These are phyloP conservation scores for Lineolata rhizophorae DNA, from an alignment of 495 filamentous ascomycete genomes.

Conservation along the genomic window DNA sequence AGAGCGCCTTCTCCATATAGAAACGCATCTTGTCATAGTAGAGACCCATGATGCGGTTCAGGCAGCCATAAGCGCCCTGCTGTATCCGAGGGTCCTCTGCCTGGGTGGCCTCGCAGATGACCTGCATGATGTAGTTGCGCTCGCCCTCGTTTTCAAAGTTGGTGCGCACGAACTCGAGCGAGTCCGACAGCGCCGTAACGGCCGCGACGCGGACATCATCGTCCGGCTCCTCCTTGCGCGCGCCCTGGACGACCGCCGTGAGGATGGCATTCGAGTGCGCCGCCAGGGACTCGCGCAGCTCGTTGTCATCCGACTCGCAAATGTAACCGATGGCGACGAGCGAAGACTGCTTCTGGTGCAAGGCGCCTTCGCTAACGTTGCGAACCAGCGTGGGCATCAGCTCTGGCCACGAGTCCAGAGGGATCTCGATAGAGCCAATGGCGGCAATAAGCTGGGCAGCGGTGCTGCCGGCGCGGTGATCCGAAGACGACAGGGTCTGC, in stretches of 20 bases:
- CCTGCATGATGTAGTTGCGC: slow-evolving; percentile 99
- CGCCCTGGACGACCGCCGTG: slow-evolving; percentile 92
- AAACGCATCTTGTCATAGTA: slow-evolving; percentile 99
- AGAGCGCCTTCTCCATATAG: slow-evolving; percentile 99
- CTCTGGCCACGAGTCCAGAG: slow-evolving; percentile 86
- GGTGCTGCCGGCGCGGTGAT: slow-evolving; percentile 62
- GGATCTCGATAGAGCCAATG: slow-evolving; percentile 85
- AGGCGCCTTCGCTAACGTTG: slow-evolving; percentile 69
- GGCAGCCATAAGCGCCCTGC: slow-evolving; percentile 82
- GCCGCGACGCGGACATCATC: slow-evolving; percentile 75
- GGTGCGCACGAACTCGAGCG: slow-evolving; percentile 89
- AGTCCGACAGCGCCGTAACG: slow-evolving; percentile 83
- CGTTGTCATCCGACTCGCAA: slow-evolving; percentile 80
- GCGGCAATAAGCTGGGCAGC: slow-evolving; percentile 88
- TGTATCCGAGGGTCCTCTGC: slow-evolving; percentile 74
- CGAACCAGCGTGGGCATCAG: slow-evolving; percentile 72
- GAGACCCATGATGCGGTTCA: slow-evolving; percentile 93
- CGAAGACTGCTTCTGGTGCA: slow-evolving; percentile 81
- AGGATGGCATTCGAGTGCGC: slow-evolving; percentile 91
- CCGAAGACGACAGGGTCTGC: slow-evolving; percentile 55
- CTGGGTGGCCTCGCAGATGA: slow-evolving; percentile 96
- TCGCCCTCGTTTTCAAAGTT: slow-evolving; percentile 99
- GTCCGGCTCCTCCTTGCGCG: slow-evolving; percentile 85
- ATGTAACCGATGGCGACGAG: slow-evolving; percentile 90
- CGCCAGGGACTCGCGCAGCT: slow-evolving; percentile 60